These are phyloP conservation scores for Calonectria fujianensis DNA, from an alignment of 2,329 filamentous ascomycete genomes.

Conservation along the genomic window DNA sequence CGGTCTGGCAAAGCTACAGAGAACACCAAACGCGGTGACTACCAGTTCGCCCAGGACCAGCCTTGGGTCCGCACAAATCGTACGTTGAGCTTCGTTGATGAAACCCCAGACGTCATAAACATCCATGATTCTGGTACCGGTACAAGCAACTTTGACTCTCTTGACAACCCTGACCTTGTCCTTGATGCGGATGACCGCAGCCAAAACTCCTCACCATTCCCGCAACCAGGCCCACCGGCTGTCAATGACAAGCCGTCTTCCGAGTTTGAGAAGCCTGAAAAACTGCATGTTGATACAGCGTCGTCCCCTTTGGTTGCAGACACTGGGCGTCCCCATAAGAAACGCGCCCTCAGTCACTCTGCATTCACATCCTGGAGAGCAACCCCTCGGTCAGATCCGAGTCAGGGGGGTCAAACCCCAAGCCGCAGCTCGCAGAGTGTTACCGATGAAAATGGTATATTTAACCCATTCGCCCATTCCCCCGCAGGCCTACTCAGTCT, in stretches of 20 bases:
- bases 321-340: constrained; percentile 45
- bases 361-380: constrained; percentile 42
- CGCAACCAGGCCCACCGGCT: constrained; percentile 15
- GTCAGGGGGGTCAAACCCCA: constrained; percentile 41
- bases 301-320: constrained; percentile 22
- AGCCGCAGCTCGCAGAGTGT: constrained; percentile 42
- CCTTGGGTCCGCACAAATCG: constrained; percentile 55
- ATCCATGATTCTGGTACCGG: constrained; percentile 50
- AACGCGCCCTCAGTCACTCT: constrained; percentile 50
- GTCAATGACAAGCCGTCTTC: constrained; percentile 28
- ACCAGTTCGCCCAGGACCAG: constrained; percentile 53
- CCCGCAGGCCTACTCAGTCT: constrained; percentile 32
- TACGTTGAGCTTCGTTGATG: constrained; percentile 55
- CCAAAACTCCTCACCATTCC: constrained; percentile 41
- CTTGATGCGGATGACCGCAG: constrained; percentile 31
- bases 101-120: constrained; percentile 55
- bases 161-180: constrained; percentile 33
- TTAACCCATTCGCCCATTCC: constrained; percentile 38
- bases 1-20: constrained; percentile 46
- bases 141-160: constrained; percentile 38
- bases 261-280: constrained; percentile 23
- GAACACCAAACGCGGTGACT: constrained; percentile 43
- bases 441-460: constrained; percentile 23
- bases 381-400: constrained; percentile 40
- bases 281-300: neutral